phyloP scores from a whole-genome alignment of 108 stramenopile species.

The Conticribra guillardii region DNA sequence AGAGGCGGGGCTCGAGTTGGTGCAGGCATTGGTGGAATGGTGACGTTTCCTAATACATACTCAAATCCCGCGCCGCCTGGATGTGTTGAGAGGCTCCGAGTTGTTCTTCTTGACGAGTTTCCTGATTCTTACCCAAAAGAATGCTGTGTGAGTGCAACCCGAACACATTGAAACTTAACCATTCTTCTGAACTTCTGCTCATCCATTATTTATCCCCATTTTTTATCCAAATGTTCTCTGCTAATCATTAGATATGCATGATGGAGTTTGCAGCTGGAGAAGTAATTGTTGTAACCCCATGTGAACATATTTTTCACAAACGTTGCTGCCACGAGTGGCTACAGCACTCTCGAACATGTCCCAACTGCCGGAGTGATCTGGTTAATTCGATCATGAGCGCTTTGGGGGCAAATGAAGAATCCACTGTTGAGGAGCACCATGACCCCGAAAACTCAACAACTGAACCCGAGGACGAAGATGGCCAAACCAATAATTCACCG shows the following conservation, averaged over 20 bases:
- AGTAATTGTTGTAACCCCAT: constrained; percentile 69
- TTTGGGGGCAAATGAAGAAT: constrained; percentile 25
- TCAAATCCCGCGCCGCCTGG: constrained; percentile 62
- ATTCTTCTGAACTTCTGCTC: background rate
- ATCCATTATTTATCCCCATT: background rate
- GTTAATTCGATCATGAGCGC: too few species aligned
- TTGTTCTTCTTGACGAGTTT: constrained; percentile 50
- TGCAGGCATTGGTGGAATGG: constrained; percentile 26
- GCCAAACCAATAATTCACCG: background rate
- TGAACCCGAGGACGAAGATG: background rate
- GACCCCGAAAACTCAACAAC: background rate
- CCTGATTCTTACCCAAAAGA: constrained; percentile 56
- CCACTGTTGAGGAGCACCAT: constrained; percentile 18
- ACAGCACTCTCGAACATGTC: constrained; percentile 70
- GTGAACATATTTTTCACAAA: constrained; percentile 82
- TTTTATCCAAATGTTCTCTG: background rate
- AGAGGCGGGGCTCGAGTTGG: constrained; percentile 26
- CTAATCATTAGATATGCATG: constrained; percentile 61
- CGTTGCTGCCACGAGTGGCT: constrained; percentile 75
- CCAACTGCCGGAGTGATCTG: constrained; percentile 72
- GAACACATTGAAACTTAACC: too few species aligned
- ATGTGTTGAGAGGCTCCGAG: constrained; percentile 53
- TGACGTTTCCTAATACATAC: constrained; percentile 59
- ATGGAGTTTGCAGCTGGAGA: constrained; percentile 58
- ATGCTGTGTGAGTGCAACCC: constrained; percentile 65